A percentile compares a stretch with the other conserved stretches of the same genome.
These are phyloP conservation scores for Chlorella sp. DNA, from an alignment of 139 green algal genomes.

Conservation along the genomic window DNA sequence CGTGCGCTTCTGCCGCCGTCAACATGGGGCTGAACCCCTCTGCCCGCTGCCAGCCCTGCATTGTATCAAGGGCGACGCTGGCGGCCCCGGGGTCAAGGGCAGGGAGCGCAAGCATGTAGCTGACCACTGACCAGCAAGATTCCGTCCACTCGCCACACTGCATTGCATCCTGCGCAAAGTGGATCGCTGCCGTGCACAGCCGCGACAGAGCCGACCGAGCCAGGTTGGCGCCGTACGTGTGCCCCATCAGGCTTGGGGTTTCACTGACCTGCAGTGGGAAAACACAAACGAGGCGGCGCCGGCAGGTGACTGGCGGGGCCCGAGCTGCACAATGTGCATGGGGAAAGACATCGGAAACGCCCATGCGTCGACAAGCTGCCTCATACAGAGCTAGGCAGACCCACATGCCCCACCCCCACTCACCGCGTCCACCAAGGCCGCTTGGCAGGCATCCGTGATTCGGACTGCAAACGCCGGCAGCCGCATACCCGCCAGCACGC, in stretches of 20 bases:
- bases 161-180: neutral
- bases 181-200: neutral
- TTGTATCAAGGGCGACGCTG: neutral
- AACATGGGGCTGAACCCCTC: neutral
- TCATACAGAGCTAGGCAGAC: no score
- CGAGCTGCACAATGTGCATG: no score
- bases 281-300: no score
- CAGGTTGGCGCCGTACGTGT: no score
- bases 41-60: neutral
- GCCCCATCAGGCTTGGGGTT: no score
- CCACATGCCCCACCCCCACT: neutral
- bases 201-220: neutral
- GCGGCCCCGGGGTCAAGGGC: no score
- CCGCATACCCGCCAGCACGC: neutral
- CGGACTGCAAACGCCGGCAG: neutral
- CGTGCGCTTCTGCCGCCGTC: neutral
- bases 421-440: neutral
- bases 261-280: neutral
- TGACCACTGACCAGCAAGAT: no score
- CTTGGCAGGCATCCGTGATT: neutral
- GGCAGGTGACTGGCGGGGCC: no score
- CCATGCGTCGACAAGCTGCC: no score
- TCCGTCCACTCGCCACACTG: neutral
- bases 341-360: no score
- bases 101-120: no score